Base-by-base conservation (phyloP, 768 basidiomycete species). In the Boletus rufocinnamomeus region DNA sequence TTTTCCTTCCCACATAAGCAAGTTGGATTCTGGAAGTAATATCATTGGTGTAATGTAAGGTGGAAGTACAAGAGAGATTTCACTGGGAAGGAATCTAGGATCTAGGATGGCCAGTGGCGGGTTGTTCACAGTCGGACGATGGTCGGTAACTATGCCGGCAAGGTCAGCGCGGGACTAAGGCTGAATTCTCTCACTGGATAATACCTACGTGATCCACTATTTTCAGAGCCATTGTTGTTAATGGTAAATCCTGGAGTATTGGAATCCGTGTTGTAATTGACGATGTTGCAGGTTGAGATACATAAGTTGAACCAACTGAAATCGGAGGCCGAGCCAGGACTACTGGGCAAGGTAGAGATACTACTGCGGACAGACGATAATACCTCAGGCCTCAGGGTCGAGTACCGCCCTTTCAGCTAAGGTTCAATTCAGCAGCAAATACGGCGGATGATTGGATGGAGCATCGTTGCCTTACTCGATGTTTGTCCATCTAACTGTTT, bases 151-250 rank as follows among this genome's bases (percentile, higher is more conserved):
- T n/a, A 30, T 47, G n/a, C 13, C 6, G 1, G n/a, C 19, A 28
- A 14, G 19, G 47, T 21, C 47, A 30, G 19, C 27, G 16, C 17
- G 44, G 8, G 14, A 19, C 23, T 16, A 16, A 28, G n/a, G 14
- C 14, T 8, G 25, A 50, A 11, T 21, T 7, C 21, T 37, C 3
- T 37, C 28, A 14, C 16, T 27, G 9, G 28, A 25, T 10, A 27
- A 28, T 28, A 52, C 57, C 14, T 43, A 60, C 59, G n/a, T 14
- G 40, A 59, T 8, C 45, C 57, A 7, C 44, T 27, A 27, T 21
- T 60, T 41, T n/a, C 59, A 16, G 50, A 34, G 11, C n/a, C 19
- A 27, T 38, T 51, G 14, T 50, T 59, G 9, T 16, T 38, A 5
- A 60, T 45, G 35, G 51, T 60, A 10, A 60, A 2, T 19, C 51